Evolutionary conservation across 345 rosid species (phyloP).

Genomic region (Euphorbia tirucalli): DNA sequence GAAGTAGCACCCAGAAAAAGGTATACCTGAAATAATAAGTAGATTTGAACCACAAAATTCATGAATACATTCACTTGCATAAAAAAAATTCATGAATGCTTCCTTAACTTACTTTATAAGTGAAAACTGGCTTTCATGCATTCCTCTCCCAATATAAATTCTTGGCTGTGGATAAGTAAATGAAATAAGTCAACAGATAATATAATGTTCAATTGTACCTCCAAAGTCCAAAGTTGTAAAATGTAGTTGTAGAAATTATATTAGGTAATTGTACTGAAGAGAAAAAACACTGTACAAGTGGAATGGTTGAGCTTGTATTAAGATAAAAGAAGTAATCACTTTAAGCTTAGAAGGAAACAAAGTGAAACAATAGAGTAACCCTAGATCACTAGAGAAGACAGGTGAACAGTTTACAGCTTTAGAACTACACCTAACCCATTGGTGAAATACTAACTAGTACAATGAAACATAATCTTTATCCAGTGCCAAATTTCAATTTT

Average conservation of each 20-base stretch:
- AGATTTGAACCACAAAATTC: constrained; percentile 4
- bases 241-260: neutral
- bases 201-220: constrained; percentile 6
- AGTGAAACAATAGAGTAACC: neutral
- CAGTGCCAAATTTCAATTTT: too few species aligned
- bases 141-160: constrained; percentile 90
- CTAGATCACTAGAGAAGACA: too few species aligned
- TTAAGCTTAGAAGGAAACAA: neutral
- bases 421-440: too few species aligned
- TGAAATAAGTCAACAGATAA: constrained; percentile 20
- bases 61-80: neutral
- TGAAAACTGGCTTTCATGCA: constrained; percentile 96
- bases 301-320: neutral
- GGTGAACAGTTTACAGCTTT: too few species aligned
- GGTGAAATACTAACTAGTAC: too few species aligned
- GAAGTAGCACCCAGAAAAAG: constrained; percentile 77
- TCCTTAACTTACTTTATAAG: constrained; percentile 71
- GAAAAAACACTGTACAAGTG: neutral
- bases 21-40: constrained; percentile 67
- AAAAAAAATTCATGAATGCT: neutral
- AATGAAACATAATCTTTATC: too few species aligned
- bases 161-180: constrained; percentile 67
- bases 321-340: constrained; percentile 4
- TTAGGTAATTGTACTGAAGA: neutral
- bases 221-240: neutral